Percentiles rank a stretch among this genome's conserved stretches.
phyloP scores from a whole-genome alignment of 2,329 filamentous ascomycete genomes.

The Fusarium sp. region DNA sequence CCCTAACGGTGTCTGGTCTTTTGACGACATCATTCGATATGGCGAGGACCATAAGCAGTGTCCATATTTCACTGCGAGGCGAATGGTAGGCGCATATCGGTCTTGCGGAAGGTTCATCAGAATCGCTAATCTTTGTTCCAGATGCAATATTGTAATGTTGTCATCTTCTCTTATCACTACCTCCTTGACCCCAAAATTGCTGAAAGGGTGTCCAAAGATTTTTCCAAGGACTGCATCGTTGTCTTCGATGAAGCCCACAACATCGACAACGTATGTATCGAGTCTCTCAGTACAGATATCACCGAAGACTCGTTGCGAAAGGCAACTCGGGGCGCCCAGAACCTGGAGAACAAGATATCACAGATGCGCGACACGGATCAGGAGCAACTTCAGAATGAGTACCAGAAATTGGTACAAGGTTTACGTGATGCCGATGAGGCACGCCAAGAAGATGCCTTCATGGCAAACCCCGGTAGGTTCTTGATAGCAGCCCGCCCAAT shows the following conservation, averaged over 20 bases:
- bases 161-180: constrained; percentile 99
- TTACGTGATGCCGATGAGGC: constrained; percentile 89
- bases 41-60: constrained; percentile 97
- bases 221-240: constrained; percentile 98
- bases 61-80: constrained; percentile 93
- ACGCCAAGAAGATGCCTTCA: constrained; percentile 93
- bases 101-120: neutral
- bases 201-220: constrained; percentile 91
- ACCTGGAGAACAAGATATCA: constrained; percentile 88
- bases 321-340: constrained; percentile 89
- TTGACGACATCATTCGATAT: constrained; percentile 88
- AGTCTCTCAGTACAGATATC: constrained; percentile 94
- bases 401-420: constrained; percentile 93
- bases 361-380: constrained; percentile 98
- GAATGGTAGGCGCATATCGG: constrained; percentile 74
- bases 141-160: constrained; percentile 99
- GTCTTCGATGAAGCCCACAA: constrained; percentile 99
- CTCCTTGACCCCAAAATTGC: constrained; percentile 98
- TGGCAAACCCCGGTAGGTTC: constrained; percentile 81
- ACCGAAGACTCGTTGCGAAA: constrained; percentile 94
- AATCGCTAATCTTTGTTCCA: constrained; percentile 50
- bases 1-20: constrained; percentile 93
- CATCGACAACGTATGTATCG: constrained; percentile 99
- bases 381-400: constrained; percentile 93
- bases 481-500: neutral